A percentile compares a stretch with the other conserved stretches of the same genome.
These are phyloP conservation scores for Suhomyces kunorum DNA, from an alignment of 1,139 yeast species.

Conservation along the genomic window DNA sequence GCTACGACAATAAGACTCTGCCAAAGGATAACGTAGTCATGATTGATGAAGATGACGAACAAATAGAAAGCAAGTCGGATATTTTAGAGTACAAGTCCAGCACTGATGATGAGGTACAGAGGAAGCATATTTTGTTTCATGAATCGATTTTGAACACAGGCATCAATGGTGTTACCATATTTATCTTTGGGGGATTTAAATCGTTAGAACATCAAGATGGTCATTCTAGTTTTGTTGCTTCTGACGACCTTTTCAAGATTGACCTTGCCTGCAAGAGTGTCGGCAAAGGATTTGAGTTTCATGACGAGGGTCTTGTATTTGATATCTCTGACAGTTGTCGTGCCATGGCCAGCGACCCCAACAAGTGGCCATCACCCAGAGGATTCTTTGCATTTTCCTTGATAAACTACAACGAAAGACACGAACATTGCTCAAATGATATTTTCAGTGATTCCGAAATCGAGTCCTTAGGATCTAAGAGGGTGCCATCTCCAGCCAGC, in stretches of 20 bases:
- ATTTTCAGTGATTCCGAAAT: constrained; percentile 5
- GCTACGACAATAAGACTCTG: background rate
- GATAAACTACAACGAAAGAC: constrained; percentile 25
- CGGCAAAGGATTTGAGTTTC: constrained; percentile 19
- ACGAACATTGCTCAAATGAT: constrained; percentile 18
- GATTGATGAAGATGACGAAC: background rate
- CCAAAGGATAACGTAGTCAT: background rate
- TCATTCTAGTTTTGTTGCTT: constrained; percentile 30
- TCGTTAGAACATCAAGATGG: constrained; percentile 20
- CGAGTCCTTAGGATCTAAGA: constrained; percentile 1
- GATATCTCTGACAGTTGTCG: constrained; percentile 14
- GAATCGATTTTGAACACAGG: constrained; percentile 21
- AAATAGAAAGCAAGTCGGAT: background rate
- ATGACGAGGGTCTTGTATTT: constrained; percentile 27
- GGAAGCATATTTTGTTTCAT: constrained; percentile 14
- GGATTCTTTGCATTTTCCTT: constrained; percentile 44
- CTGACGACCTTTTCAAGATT: constrained; percentile 40
- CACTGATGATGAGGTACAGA: constrained; percentile 2
- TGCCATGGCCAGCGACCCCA: constrained; percentile 13
- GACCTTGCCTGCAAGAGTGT: constrained; percentile 29
- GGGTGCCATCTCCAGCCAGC: constrained; percentile 13
- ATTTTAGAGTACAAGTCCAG: background rate
- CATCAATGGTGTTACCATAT: constrained; percentile 29
- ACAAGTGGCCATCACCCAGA: constrained; percentile 39
- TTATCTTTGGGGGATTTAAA: constrained; percentile 46